phyloP scores from a whole-genome alignment of 805 yeast genomes.

The Lachancea meyersii region DNA sequence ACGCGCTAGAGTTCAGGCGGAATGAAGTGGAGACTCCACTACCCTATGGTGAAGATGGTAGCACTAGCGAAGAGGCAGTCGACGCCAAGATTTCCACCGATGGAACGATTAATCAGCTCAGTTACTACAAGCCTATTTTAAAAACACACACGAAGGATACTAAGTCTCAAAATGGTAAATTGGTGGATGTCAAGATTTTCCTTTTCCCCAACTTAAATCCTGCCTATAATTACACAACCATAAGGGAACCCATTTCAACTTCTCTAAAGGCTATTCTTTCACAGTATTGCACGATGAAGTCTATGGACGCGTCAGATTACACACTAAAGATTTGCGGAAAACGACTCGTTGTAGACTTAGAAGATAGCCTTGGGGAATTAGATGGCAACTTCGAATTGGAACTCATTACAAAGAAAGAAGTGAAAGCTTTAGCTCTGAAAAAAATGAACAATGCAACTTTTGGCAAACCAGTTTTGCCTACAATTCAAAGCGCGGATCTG shows the following conservation, averaged over 20 bases:
- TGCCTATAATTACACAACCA: conserved; percentile 25
- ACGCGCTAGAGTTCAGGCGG: conserved; percentile 37
- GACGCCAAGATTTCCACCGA: conserved; percentile 4
- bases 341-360: conserved; percentile 30
- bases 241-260: conserved; percentile 32
- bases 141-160: conserved; percentile 19
- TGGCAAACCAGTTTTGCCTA: conserved; percentile 28
- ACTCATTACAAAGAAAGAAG: conserved; percentile 38
- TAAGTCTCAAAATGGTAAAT: conserved; percentile 22
- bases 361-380: conserved; percentile 37
- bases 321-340: conserved; percentile 33
- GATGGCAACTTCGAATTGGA: conserved; percentile 40
- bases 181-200: conserved; percentile 29
- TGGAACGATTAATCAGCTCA: conserved; percentile 26
- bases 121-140: conserved; percentile 36
- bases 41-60: conserved; percentile 29
- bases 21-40: conserved; percentile 54
- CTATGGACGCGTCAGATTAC: conserved; percentile 34
- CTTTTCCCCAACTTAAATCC: conserved; percentile 31
- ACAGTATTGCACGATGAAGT: conserved; percentile 33
- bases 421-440: conserved; percentile 33
- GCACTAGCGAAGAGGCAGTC: background rate
- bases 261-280: conserved; percentile 34
- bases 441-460: conserved; percentile 25
- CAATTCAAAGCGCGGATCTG: conserved; percentile 31